phyloP scores from a whole-genome alignment of 768 basidiomycete species.

The Podaxis carcinomalis region DNA sequence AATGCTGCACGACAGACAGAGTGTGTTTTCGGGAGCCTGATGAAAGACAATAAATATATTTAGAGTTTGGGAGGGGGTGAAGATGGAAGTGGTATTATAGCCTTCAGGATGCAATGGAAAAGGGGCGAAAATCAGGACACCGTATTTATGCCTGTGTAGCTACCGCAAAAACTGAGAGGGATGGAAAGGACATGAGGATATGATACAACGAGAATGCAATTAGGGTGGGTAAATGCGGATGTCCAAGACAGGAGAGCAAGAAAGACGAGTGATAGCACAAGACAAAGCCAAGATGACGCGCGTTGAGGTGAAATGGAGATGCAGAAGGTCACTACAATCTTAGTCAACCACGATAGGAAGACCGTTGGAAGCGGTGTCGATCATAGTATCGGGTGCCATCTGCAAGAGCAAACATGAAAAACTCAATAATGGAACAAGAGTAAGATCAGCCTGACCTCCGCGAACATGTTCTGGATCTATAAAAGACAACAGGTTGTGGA shows the following conservation, averaged over 20 bases:
- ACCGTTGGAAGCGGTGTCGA: neutral
- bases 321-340: neutral
- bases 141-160: too few relatives aligned
- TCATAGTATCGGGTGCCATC: constrained; percentile 48
- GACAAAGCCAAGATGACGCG: neutral
- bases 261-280: neutral
- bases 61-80: neutral
- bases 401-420: constrained; percentile 46
- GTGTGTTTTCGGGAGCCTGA: neutral
- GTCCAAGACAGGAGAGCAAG: neutral
- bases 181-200: neutral
- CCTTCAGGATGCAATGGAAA: too few relatives aligned
- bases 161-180: too few relatives aligned
- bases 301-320: neutral
- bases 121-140: too few relatives aligned
- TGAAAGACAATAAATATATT: neutral
- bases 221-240: too few relatives aligned
- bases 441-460: neutral
- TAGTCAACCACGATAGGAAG: neutral
- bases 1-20: neutral
- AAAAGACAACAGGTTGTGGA: neutral
- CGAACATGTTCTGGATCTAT: neutral
- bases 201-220: neutral
- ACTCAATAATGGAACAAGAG: neutral
- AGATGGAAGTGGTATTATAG: too few relatives aligned